Evolutionary conservation across 1,284 basidiomycete genomes (phyloP), one percentile per base, ranked within the genome.

Genomic region (Tremellales sp.): DNA sequence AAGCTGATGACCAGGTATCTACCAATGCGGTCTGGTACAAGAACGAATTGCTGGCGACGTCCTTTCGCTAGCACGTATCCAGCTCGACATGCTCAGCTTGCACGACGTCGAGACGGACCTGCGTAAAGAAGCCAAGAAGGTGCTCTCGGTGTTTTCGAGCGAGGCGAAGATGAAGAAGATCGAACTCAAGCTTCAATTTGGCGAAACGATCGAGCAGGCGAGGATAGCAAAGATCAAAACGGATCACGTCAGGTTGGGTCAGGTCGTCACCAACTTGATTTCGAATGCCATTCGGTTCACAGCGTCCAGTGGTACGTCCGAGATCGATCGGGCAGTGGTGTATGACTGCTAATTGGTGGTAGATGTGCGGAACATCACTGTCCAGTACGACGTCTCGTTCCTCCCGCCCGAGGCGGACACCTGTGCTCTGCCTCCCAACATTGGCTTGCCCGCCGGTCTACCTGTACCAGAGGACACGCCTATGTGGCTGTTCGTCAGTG

Each of bases 21-120:
- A 66, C 36, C 63, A 64, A 25, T 73, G 73, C 52, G 74, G 75
- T 33, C 61, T 74, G 13, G 66, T 72, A 1, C 75, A 76, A 56
- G 72, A 74, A 46, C 67, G 74, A 4, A 75, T 76, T 33, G 74
- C 74, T 3, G 71, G 70, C 35, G 75, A 76, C 44, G 67, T 76
- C n/a, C 61, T 75, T 4, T 73, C 72, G 0, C 56, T 76, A 1
- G 73, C 73, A 0, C 57, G 74, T 10, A 70, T 76, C 24, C 75
- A 76, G 48, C 68, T 76, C n/a, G 64, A 65, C 47, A 64, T 66
- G 64, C 57, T 70, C 25, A 53, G 37, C 22, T 33, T 72, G 3
- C 60, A 66, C 57, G 60, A 65, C 17, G 62, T 75, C 41, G 70
- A 73, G 43, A 73, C 67, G 46, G 64, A 74, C 42, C 45, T 76